A percentile compares a stretch with the other conserved stretches of the same genome.
Evolutionary conservation across 148 eudicot genomes (phyloP).

Genomic region (Heliamphora exappendiculata): DNA sequence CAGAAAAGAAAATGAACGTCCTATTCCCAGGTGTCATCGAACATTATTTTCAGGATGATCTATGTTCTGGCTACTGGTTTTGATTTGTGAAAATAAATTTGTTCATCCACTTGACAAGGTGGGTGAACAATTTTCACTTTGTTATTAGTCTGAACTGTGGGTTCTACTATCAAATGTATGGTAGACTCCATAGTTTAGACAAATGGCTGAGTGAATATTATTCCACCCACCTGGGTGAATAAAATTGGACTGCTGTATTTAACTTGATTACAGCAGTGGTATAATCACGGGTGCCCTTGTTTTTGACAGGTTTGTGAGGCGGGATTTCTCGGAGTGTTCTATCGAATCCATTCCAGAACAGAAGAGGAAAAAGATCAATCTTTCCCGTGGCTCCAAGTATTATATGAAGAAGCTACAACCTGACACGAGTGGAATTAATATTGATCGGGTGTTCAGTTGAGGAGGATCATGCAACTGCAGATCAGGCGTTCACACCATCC

Average conservation of each 20-base stretch:
- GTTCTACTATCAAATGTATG: no score
- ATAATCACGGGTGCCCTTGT: no score
- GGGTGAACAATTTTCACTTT: no score
- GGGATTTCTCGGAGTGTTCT: constrained; percentile 85
- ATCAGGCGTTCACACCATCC: background rate
- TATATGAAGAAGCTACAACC: constrained; percentile 77
- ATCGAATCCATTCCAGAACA: constrained; percentile 64
- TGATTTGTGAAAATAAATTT: background rate
- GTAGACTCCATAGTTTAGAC: no score
- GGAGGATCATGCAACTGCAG: no score
- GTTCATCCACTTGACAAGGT: no score
- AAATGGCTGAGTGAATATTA: no score
- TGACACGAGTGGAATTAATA: constrained; percentile 62
- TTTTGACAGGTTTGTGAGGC: constrained; percentile 77
- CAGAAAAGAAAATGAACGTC: background rate
- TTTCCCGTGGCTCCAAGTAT: constrained; percentile 81
- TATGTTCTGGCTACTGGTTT: background rate
- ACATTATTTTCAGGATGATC: background rate
- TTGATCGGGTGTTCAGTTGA: constrained; percentile 16
- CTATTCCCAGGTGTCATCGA: background rate
- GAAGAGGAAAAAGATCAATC: constrained; percentile 65
- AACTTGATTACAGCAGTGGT: background rate
- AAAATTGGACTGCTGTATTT: background rate
- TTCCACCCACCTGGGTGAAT: no score
- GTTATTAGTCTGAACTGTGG: no score